Base-by-base conservation (phyloP, 495 filamentous ascomycete species). In the Pyrenula aspistea region DNA sequence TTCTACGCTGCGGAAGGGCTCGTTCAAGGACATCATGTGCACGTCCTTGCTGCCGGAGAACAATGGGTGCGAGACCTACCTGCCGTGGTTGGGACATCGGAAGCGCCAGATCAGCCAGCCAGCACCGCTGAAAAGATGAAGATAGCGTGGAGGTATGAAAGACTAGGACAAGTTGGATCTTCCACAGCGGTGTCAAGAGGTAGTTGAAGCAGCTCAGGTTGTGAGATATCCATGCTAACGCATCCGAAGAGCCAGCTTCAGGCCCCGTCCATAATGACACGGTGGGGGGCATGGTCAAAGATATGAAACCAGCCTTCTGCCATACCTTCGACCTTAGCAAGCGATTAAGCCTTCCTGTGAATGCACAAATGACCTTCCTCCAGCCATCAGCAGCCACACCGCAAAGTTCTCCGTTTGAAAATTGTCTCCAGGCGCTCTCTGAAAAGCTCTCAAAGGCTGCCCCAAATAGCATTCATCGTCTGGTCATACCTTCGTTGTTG, bases 61-160 rank as follows among this genome's bases (percentile, higher is more conserved):
- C 74, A 75, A 56, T 97, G 93, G 93, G 82, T 80, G 24, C 74
- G 87, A 55, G 88, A 88, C 60, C 77, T 97, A 20, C 93, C 93
- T 11, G 92, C 84, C 0, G 59, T 93, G 19, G 78, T 82, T 25
- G 76, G 73, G 0, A 73, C 77, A 0, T 70, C 68, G 2, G 78
- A 76, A 8, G 72, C 65, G 12, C 70, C 69, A 12, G 76, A 72
- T 12, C 62, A 68, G 10, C 64, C 61, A 77, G 58, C 11, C 55
- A 65, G 69, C 51, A 68, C 67, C 59, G 56, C 79, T 25, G 89
- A 94, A 56, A 86, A 82, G 68, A 98, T 98, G 93, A 96, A 95
- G 73, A 98, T 98, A 68, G 93, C 93, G 10, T 98, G 93, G 93
- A 75, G 93, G 68, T 98, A 98, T 71, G 91, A 96, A 67, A 80